Evolutionary conservation across 2,329 filamentous ascomycete species (phyloP).

Genomic region (Akanthomyces muscarius): DNA sequence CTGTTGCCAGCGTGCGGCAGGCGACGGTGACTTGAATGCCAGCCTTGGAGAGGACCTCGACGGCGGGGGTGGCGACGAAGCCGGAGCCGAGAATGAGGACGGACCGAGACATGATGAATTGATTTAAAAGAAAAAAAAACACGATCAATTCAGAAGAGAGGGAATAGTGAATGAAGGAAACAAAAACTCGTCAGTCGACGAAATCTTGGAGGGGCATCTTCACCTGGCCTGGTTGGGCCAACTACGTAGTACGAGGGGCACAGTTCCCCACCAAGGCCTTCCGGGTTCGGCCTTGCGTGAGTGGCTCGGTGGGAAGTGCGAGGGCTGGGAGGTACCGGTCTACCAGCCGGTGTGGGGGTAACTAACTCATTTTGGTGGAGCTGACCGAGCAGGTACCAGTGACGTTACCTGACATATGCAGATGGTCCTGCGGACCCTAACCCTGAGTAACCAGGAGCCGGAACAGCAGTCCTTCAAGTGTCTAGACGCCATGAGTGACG

Average conservation of each 20-base stretch:
- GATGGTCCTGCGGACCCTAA: no score
- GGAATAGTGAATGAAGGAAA: background rate
- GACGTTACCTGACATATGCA: no score
- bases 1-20: constrained; percentile 74
- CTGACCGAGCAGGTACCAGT: no score
- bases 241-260: constrained; percentile 12
- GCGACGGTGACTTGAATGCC: constrained; percentile 37
- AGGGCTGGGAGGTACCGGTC: background rate
- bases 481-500: no score
- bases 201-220: background rate
- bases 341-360: no score
- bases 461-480: no score
- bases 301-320: constrained; percentile 9
- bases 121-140: background rate
- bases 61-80: constrained; percentile 17
- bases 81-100: constrained; percentile 17
- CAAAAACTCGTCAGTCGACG: background rate
- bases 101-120: constrained; percentile 11
- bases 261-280: constrained; percentile 10
- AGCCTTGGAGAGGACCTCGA: constrained; percentile 17
- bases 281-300: constrained; percentile 12
- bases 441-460: no score
- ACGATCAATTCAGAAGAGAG: background rate
- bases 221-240: background rate
- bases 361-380: no score